Base-by-base conservation (phyloP, 139 green algal species). In the Micromonas commoda region DNA sequence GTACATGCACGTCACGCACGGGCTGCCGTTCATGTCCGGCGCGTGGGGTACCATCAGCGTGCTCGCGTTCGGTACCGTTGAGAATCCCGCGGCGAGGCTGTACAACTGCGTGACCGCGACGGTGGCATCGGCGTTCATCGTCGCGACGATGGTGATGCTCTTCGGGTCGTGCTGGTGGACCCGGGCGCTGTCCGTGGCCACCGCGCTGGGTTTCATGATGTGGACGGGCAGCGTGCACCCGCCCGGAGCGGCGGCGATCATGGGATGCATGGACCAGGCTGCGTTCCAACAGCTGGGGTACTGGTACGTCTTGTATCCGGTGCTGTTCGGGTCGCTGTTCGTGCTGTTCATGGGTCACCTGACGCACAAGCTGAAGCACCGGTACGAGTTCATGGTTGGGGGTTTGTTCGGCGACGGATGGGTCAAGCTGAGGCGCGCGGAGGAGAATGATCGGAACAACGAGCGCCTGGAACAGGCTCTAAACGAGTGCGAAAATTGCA, bases 121-220 rank as follows among this genome's bases (percentile, higher is more conserved):
- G 37, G 35, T 63, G 34, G n/a, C 24, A 1, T 32, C 37, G 1
- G 23, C 34, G 2, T 16, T 26, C 26, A 24, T 75, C 2, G 35
- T 39, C 23, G 53, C 29, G 21, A 5, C 20, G 2, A 37, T 26
- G 37, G 34, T 75, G 3, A 29, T 37, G 1, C 20, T 20, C 20
- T 63, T 61, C 37, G 68, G 68, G 4, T 5, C 68, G 33, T 38
- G 21, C 4, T 60, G 37, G 68, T 4, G 28, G 2, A 63, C 34
- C 34, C n/a, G 68, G 35, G 35, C 68, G 68, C 38, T 75, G 5
- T 26, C 68, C 37, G 21, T 75, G 37, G 28, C 68, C 20, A 38
- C 61, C 20, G 33, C 37, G 37, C n/a, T 63, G 20, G 68, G 21
- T 5, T 63, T 75, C 29, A 75, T 75, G 68, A 75, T 75, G 68